A percentile compares a stretch with the other conserved stretches of the same genome.
Conservation (phyloP, 2,329 filamentous ascomycete species). For the Fusarium bactridioides region DNA sequence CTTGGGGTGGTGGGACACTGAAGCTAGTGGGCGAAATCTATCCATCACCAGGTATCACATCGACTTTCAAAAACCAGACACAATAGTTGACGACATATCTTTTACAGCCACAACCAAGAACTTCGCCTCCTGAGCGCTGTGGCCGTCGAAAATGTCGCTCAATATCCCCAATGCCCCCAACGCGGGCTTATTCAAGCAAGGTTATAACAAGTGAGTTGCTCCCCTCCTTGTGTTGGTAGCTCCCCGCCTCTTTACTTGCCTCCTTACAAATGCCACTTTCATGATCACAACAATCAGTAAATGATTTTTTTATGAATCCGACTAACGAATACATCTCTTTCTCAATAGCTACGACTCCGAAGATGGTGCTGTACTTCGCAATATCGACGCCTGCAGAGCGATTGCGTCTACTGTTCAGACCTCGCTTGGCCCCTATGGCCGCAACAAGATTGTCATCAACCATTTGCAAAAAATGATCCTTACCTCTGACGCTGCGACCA, state of each 20-base stretch:
- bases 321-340: not conserved
- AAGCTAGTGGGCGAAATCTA: constrained; percentile 39
- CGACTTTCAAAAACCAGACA: constrained; percentile 32
- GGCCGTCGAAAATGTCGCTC: constrained; percentile 77
- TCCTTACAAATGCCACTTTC: not conserved
- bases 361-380: constrained; percentile 97
- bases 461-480: constrained; percentile 99
- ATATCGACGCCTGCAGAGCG: constrained; percentile 97
- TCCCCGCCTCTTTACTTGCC: constrained; percentile 40
- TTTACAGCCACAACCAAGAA: constrained; percentile 30
- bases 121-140: constrained; percentile 25
- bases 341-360: constrained; percentile 88
- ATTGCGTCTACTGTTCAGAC: constrained; percentile 97
- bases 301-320: not conserved
- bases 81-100: constrained; percentile 17
- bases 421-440: constrained; percentile 93
- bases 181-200: constrained; percentile 90
- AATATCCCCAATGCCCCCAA: constrained; percentile 95
- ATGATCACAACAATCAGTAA: not conserved
- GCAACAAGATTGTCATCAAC: constrained; percentile 99
- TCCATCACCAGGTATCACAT: constrained; percentile 32
- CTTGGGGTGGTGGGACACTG: constrained; percentile 27
- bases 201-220: constrained; percentile 86
- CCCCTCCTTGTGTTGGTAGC: constrained; percentile 32
- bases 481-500: constrained; percentile 96